Conservation (phyloP, 768 basidiomycete genomes). For the Pleurotus platypus region DNA sequence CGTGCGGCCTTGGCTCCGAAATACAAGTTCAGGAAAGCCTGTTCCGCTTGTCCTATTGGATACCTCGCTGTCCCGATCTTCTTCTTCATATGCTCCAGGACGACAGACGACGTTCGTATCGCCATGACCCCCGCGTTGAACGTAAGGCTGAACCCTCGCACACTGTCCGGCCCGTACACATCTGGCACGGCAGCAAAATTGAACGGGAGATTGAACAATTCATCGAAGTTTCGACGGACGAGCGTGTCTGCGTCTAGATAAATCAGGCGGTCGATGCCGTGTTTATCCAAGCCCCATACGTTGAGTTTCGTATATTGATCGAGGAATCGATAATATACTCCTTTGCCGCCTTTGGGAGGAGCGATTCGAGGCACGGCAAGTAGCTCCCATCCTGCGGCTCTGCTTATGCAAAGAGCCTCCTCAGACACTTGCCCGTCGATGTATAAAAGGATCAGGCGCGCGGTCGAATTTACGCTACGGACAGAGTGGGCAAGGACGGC, state of each 20-base stretch:
- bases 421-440: slow-evolving; percentile 30
- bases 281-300: slow-evolving; percentile 33
- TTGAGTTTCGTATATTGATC: slow-evolving; percentile 43
- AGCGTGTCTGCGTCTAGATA: slow-evolving; percentile 43
- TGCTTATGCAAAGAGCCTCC: slow-evolving; percentile 33
- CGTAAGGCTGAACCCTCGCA: slow-evolving; percentile 27
- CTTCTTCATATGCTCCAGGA: slow-evolving; percentile 25
- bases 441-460: slow-evolving; percentile 24
- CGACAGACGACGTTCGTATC: slow-evolving; percentile 24
- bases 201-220: slow-evolving; percentile 39
- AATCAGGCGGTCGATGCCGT: slow-evolving; percentile 27
- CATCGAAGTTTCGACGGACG: slow-evolving; percentile 37
- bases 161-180: slow-evolving; percentile 20
- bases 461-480: slow-evolving; percentile 18
- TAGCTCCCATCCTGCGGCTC: slow-evolving; percentile 33
- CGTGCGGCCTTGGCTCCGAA: slow-evolving; percentile 29
- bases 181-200: slow-evolving; percentile 39
- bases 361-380: slow-evolving; percentile 30
- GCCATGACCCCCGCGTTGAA: slow-evolving; percentile 39
- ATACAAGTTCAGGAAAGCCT: slow-evolving; percentile 37
- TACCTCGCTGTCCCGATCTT: slow-evolving; percentile 25
- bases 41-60: slow-evolving; percentile 31
- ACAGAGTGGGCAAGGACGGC: slow-evolving; percentile 26
- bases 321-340: slow-evolving; percentile 28
- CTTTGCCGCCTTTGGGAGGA: slow-evolving; percentile 34